These are phyloP conservation scores for Blastobotrys arbuscula DNA, from an alignment of 1,139 yeast species.

Conservation along the genomic window DNA sequence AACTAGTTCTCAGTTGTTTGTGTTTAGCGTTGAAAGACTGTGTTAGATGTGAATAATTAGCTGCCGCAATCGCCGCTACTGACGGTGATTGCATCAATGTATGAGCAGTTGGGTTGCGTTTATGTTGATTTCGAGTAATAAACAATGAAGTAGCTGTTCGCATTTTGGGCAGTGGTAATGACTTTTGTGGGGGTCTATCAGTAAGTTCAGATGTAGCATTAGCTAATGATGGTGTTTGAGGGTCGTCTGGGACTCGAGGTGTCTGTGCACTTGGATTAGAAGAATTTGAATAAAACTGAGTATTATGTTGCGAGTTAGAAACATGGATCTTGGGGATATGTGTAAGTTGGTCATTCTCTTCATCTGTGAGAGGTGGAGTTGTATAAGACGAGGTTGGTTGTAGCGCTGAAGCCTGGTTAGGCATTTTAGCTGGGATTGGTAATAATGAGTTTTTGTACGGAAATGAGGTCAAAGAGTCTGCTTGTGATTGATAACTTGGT, in stretches of 20 bases:
- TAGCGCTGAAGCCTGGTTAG: neutral
- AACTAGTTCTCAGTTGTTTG: too few species aligned
- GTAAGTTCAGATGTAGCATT: conserved; percentile 7
- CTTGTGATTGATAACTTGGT: conserved; percentile 10
- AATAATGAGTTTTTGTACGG: conserved; percentile 7
- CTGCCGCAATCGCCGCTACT: conserved; percentile 4
- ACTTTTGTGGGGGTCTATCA: conserved; percentile 10
- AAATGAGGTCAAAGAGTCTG: conserved; percentile 4
- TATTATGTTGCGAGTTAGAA: neutral
- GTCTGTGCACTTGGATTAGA: neutral
- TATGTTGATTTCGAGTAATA: conserved; percentile 4
- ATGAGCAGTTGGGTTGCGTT: conserved; percentile 8
- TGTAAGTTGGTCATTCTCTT: neutral
- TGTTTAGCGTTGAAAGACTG: neutral
- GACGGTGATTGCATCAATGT: conserved; percentile 6
- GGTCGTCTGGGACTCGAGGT: conserved; percentile 3
- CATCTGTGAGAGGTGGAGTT: conserved; percentile 1
- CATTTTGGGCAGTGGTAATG: conserved; percentile 12
- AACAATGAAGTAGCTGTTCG: conserved; percentile 2
- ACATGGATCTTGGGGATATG: neutral
- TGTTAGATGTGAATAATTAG: neutral
- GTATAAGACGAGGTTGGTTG: neutral
- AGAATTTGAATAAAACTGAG: neutral
- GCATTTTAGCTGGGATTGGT: neutral
- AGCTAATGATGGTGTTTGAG: conserved; percentile 7